Percentiles rank a stretch among this genome's conserved stretches.
phyloP scores from a whole-genome alignment of 176 grass and related monocot genomes.

The Aechmea fasciata region DNA sequence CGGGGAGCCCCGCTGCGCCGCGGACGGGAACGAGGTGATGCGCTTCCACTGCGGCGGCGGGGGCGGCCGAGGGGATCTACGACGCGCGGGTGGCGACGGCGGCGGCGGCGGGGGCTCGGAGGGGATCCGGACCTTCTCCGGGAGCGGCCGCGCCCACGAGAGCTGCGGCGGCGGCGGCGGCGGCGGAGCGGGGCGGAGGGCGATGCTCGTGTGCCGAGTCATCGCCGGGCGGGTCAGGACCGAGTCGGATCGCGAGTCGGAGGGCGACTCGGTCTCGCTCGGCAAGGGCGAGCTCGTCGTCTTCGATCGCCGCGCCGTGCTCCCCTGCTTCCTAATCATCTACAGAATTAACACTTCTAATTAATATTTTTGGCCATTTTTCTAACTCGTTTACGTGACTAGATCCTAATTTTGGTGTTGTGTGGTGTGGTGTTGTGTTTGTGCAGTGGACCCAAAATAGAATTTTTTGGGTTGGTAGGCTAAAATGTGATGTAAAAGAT shows the following conservation, averaged over 20 bases:
- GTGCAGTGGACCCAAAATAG: too few relatives aligned
- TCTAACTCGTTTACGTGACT: too few relatives aligned
- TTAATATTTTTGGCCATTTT: too few relatives aligned
- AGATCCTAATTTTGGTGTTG: too few relatives aligned
- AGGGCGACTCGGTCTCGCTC: conserved; percentile 22
- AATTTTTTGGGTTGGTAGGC: too few relatives aligned
- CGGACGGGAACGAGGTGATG: conserved; percentile 49
- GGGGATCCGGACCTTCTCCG: conserved; percentile 27
- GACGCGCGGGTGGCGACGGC: conserved; percentile 11
- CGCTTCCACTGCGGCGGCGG: conserved; percentile 42
- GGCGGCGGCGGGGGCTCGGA: conserved; percentile 9
- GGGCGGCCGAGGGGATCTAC: conserved; percentile 16
- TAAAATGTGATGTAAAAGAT: too few relatives aligned
- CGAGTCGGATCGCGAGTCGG: background rate
- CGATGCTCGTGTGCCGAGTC: conserved; percentile 41
- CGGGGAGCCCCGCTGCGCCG: conserved; percentile 26
- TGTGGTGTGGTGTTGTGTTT: too few relatives aligned
- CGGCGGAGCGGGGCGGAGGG: conserved; percentile 18
- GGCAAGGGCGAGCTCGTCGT: conserved; percentile 30
- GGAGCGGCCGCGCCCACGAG: conserved; percentile 22
- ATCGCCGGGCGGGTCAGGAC: conserved; percentile 24
- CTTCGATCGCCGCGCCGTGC: background rate
- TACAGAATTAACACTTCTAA: background rate
- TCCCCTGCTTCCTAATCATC: conserved; percentile 19
- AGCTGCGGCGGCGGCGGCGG: conserved; percentile 20